Conservation (phyloP, 352 stramenopile species). For the Phytopythium vexans region DNA sequence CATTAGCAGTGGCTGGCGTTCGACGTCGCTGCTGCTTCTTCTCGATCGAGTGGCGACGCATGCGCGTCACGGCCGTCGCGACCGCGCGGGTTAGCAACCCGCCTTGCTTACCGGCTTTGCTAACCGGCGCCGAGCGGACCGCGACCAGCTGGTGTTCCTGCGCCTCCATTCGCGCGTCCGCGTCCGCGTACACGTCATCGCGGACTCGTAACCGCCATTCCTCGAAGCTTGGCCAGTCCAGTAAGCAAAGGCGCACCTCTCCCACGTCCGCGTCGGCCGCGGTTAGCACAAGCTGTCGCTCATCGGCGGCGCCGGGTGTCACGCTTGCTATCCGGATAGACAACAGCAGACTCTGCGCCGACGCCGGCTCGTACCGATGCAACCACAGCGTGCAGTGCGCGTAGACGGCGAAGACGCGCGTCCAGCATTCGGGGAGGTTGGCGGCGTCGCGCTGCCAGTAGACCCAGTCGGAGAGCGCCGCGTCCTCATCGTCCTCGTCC, state of each 20-base stretch:
- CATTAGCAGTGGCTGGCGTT: no score
- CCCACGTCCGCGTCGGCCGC: background rate
- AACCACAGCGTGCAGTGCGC: constrained; percentile 27
- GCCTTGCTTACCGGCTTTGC: background rate
- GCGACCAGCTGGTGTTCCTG: background rate
- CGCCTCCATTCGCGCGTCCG: constrained; percentile 3
- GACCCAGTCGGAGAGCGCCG: constrained; percentile 33
- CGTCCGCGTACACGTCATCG: constrained; percentile 8
- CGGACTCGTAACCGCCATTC: constrained; percentile 4
- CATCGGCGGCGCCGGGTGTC: constrained; percentile 5
- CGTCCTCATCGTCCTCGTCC: constrained; percentile 6
- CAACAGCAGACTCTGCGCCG: constrained; percentile 26
- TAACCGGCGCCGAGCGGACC: background rate
- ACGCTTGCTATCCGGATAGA: constrained; percentile 19
- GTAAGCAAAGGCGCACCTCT: constrained; percentile 24
- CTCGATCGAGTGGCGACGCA: background rate
- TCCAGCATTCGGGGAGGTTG: constrained; percentile 39
- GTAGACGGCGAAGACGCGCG: constrained; percentile 44
- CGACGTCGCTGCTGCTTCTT: constrained; percentile 3
- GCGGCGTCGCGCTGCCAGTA: constrained; percentile 39
- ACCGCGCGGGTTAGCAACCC: constrained; percentile 1
- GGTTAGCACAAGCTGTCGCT: constrained; percentile 19
- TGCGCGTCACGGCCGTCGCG: constrained; percentile 3
- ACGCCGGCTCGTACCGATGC: constrained; percentile 41
- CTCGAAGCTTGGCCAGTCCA: constrained; percentile 11